Conservation (phyloP, 805 yeast species). For the Candida pseudofarinosa region DNA sequence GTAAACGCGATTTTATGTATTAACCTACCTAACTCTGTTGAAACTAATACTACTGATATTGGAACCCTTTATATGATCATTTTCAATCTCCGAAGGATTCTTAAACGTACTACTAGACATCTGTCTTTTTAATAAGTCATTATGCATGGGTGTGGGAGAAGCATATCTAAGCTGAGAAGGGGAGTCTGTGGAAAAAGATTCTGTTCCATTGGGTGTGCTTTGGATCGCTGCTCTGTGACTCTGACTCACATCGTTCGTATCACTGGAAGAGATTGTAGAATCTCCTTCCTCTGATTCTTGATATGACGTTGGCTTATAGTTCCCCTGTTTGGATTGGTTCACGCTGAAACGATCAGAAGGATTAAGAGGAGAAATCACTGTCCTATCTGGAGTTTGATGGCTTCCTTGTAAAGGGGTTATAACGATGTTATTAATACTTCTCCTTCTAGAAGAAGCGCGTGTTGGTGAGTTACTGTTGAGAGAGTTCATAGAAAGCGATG, state of each 20-base stretch:
- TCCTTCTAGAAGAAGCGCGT: constrained; percentile 2
- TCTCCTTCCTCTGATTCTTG: background rate
- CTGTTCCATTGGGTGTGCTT: background rate
- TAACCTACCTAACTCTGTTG: constrained; percentile 16
- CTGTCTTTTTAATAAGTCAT: background rate
- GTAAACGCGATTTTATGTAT: constrained; percentile 2
- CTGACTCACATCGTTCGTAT: background rate
- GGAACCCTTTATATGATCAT: constrained; percentile 10
- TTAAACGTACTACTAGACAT: constrained; percentile 5
- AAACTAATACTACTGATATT: constrained; percentile 20
- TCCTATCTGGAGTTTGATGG: background rate
- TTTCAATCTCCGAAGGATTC: constrained; percentile 4
- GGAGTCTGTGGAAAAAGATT: background rate
- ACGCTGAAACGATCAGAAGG: background rate
- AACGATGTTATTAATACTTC: constrained; percentile 1
- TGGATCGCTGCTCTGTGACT: background rate
- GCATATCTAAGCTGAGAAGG: constrained; percentile 2
- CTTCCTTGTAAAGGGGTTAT: constrained; percentile 1
- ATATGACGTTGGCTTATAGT: background rate
- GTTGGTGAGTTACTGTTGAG: constrained; percentile 5
- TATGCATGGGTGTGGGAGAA: background rate
- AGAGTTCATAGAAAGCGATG: constrained; percentile 9
- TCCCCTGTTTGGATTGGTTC: background rate
- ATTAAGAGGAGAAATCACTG: background rate
- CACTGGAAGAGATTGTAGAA: background rate